A percentile compares a stretch with the other conserved stretches of the same genome.
Conservation (phyloP, 1,139 yeast species). For the Magnusiomyces paraingens region DNA sequence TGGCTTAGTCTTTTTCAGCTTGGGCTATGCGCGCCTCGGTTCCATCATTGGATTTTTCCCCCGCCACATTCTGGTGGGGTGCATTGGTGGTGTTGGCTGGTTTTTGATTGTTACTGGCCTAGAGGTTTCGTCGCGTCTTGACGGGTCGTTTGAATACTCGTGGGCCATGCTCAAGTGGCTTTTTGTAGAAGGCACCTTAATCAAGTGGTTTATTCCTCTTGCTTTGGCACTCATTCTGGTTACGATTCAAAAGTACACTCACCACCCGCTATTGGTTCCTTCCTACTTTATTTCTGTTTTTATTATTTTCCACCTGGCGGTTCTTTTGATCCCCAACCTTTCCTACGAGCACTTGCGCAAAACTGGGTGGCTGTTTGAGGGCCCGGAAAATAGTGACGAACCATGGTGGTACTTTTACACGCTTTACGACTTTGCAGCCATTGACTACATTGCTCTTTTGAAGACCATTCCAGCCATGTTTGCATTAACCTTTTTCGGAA, state of each 20-base stretch:
- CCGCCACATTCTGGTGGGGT: slow-evolving; percentile 89
- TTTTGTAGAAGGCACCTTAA: slow-evolving; percentile 37
- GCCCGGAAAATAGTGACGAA: slow-evolving; percentile 52
- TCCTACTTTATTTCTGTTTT: slow-evolving; percentile 70
- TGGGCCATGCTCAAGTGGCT: slow-evolving; percentile 48
- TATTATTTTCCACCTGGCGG: slow-evolving; percentile 57
- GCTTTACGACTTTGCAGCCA: slow-evolving; percentile 60
- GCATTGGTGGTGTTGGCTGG: slow-evolving; percentile 98
- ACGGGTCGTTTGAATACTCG: slow-evolving; percentile 65
- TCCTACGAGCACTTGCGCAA: slow-evolving; percentile 55
- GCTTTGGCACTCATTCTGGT: slow-evolving; percentile 50
- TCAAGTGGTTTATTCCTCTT: slow-evolving; percentile 73
- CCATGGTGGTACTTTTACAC: slow-evolving; percentile 88
- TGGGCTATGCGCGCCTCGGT: slow-evolving; percentile 79
- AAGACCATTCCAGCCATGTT: slow-evolving; percentile 86
- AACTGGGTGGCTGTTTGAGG: slow-evolving; percentile 74
- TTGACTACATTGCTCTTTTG: slow-evolving; percentile 65
- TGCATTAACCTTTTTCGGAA: slow-evolving; percentile 92
- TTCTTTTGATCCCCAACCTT: slow-evolving; percentile 60
- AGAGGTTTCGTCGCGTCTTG: slow-evolving; percentile 77
- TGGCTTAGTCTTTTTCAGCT: slow-evolving; percentile 66
- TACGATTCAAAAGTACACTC: slow-evolving; percentile 55
- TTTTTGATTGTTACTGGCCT: slow-evolving; percentile 84
- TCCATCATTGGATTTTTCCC: slow-evolving; percentile 92
- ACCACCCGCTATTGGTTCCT: slow-evolving; percentile 77